Evolutionary conservation across 169 alveolate genomes (phyloP).

Genomic region (Toxoplasma gondii): DNA sequence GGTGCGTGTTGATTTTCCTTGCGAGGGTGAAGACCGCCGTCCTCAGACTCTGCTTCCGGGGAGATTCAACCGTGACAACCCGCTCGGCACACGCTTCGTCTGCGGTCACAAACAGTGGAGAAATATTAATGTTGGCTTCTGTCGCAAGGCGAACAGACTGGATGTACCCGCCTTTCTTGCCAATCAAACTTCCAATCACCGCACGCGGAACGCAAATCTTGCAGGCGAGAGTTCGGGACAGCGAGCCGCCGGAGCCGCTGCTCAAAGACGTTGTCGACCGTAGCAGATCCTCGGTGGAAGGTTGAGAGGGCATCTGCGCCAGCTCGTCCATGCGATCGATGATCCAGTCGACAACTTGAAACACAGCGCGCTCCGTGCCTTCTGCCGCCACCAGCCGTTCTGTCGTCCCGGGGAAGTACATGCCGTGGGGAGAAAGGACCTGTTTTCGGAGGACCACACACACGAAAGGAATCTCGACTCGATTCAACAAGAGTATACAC

Average conservation of each 20-base stretch:
- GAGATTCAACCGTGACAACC: slow-evolving; percentile 28
- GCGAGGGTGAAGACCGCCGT: slow-evolving; percentile 44
- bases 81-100: slow-evolving; percentile 63
- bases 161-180: slow-evolving; percentile 51
- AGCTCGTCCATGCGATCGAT: slow-evolving; percentile 33
- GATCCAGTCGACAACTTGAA: slow-evolving; percentile 55
- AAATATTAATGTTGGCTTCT: slow-evolving; percentile 48
- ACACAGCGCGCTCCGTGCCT: slow-evolving; percentile 47
- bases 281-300: not conserved
- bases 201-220: slow-evolving; percentile 56
- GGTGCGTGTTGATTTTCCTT: slow-evolving; percentile 48
- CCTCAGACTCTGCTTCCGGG: not conserved
- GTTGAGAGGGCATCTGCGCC: not conserved
- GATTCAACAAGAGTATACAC: too few species aligned
- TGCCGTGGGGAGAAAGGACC: slow-evolving; percentile 66
- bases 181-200: slow-evolving; percentile 54
- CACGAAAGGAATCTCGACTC: too few species aligned
- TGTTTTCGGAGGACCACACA: not conserved
- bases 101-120: slow-evolving; percentile 58
- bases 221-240: not conserved
- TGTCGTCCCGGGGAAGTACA: slow-evolving; percentile 62
- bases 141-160: slow-evolving; percentile 59
- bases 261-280: not conserved
- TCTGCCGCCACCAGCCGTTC: slow-evolving; percentile 53
- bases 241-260: not conserved